Base-by-base conservation (phyloP, 768 basidiomycete genomes). In the Scleroderma bovista region DNA sequence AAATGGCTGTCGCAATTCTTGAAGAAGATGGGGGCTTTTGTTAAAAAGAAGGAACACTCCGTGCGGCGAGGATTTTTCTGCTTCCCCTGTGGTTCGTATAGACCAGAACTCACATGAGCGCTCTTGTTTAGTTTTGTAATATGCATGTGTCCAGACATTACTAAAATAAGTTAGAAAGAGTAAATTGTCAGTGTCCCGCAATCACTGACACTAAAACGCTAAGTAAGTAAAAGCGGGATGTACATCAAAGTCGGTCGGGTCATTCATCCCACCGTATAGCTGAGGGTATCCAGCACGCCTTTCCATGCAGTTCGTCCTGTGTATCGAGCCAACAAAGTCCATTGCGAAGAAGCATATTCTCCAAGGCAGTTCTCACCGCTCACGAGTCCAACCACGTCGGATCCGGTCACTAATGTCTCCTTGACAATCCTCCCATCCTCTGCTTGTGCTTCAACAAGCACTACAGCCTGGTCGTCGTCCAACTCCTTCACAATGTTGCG, bases 301-400 rank as follows among this genome's bases (percentile, higher is more conserved):
- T 74, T 24, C 82, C 81, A 26, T 70, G 72, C 15, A 62, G 64
- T 56, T 82, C 80, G 47, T 88, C 90, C 67, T 96, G 93, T 22
- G 90, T 85, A 60, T 99, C 96, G 26, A 98, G 62, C 96, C 96
- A 99, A 51, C 91, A 94, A 22, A 95, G 71, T 1, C 94, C 95
- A 54, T 98, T 93, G 23, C 86, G 76, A 53, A 91, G 74, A 13
- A 94, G 77, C 83, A 95, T 93, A 54, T 94, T 93, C 59, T 93
- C 85, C 59, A 98, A 66, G 2, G 86, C 93, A 11, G 81, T 76
- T 43, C 76, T 73, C 4, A 88, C 86, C 96, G 77, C 32, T 88
- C 87, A 44, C 75, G 66, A 2, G 81, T 80, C 96, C 96, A 99
- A 5, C 82, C 84, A 15, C 79, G 80, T 46, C 75, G 66, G 26